Conservation (phyloP, 2,329 filamentous ascomycete species). For the Penicillium sp. region DNA sequence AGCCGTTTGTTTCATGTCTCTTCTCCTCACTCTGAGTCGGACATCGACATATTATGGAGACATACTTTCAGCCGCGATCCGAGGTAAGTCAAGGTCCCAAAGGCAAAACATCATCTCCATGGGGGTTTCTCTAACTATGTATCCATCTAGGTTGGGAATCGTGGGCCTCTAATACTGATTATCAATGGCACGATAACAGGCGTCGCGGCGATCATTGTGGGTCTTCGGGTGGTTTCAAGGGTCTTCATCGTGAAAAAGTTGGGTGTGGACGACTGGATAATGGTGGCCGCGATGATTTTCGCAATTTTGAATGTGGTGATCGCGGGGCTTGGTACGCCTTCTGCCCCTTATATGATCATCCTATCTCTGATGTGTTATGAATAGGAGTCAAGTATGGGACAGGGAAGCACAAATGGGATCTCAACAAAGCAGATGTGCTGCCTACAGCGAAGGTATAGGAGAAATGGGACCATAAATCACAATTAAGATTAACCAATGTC, state of each 20-base stretch:
- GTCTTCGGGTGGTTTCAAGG: not conserved
- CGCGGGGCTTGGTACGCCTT: not conserved
- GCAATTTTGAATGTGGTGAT: not conserved
- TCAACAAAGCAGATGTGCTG: not conserved
- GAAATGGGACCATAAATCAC: not conserved
- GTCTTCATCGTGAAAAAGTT: not conserved
- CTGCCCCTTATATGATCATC: not conserved
- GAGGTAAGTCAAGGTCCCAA: not conserved
- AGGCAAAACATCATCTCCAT: not conserved
- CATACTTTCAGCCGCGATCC: not conserved
- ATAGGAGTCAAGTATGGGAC: not conserved
- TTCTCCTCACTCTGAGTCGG: not conserved
- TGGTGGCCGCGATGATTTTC: not conserved
- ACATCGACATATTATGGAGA: not conserved
- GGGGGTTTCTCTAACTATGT: not conserved
- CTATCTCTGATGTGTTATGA: not conserved
- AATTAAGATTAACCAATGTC: not conserved
- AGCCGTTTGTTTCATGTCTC: not conserved
- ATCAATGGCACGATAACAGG: constrained; percentile 10
- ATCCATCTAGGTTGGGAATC: constrained; percentile 8
- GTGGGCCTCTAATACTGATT: not conserved
- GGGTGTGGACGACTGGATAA: not conserved
- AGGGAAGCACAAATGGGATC: not conserved
- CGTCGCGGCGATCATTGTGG: not conserved
- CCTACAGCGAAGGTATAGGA: not conserved